Base-by-base conservation (phyloP, 2,329 filamentous ascomycete species). In the Botrytis pseudocinerea region DNA sequence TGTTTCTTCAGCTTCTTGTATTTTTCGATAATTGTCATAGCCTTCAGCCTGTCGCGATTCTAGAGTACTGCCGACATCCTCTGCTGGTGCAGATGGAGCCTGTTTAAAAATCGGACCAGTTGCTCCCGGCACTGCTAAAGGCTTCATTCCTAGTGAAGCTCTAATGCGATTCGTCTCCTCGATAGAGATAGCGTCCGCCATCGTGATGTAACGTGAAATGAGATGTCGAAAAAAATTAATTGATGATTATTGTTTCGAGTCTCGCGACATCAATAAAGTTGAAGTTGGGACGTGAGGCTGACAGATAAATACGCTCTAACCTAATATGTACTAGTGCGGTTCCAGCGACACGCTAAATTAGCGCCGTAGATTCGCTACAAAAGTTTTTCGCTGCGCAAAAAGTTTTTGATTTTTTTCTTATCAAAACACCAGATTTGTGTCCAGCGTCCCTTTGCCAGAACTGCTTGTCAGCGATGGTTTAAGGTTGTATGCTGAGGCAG, bases 91-190 rank as follows among this genome's bases (percentile, higher is more conserved):
- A 66, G 80, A 70, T 46, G 78, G 73, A 68, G 84, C 80, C 78
- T 85, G 79, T 74, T 90, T 81, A 83, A 91, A 91, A 35, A 85
- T 82, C 3, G 88, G 89, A 71, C 88, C 89, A 35, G 71, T 38
- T 73, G 86, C 87, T 77, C 93, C 93, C 40, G 95, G 93, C 18
- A 97, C 93, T 38, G 94, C 93, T 79, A 98, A 85, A 40, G 94
- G 95, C 81, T 95, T 93, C 86, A 98, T 90, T 80, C 95, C 95
- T 84, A 98, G 90, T 68, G 94, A 93, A 78, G 91, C 87, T 79
- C 95, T 94, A 80, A 98, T 92, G 81, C 95, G 93, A 85, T 98
- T 98, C 77, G 93, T 94, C 87, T 98, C 94, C 83, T 97, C 93
- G 80, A 98, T 95, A 42, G 92, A 91, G 62, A 93, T 89, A 78